A percentile compares a stretch with the other conserved stretches of the same genome.
Conservation (phyloP, 2,329 filamentous ascomycete genomes). For the Teratosphaeria gauchensis region DNA sequence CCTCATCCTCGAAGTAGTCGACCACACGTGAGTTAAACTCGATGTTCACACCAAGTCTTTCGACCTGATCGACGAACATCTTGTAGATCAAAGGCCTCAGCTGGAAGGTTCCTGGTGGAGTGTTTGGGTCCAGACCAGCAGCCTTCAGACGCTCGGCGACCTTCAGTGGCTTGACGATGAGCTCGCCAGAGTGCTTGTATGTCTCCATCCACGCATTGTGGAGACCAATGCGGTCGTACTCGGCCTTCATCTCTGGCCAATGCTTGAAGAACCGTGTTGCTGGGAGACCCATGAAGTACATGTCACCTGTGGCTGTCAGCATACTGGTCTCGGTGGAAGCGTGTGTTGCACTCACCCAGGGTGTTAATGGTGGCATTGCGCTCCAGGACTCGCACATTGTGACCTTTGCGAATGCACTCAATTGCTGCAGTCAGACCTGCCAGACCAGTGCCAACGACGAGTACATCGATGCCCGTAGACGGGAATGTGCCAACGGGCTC, state of each 20-base stretch:
- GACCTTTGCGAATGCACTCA: conserved; percentile 24
- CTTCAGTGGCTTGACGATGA: conserved; percentile 39
- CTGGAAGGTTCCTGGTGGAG: conserved; percentile 46
- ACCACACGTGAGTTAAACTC: conserved; percentile 34
- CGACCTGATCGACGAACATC: conserved; percentile 44
- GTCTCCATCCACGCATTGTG: conserved; percentile 48
- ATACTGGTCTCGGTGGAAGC: background rate
- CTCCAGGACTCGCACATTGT: conserved; percentile 23
- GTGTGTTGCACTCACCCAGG: conserved; percentile 30
- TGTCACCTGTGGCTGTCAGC: conserved; percentile 37
- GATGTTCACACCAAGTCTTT: conserved; percentile 34
- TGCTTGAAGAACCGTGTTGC: conserved; percentile 47
- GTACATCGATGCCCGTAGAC: conserved; percentile 22
- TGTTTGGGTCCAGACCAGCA: conserved; percentile 36
- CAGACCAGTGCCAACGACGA: conserved; percentile 23
- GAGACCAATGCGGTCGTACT: conserved; percentile 44
- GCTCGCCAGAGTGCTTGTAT: conserved; percentile 44
- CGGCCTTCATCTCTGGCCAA: conserved; percentile 43
- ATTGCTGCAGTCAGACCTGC: conserved; percentile 23
- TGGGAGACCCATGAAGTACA: conserved; percentile 51
- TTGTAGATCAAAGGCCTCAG: conserved; percentile 48
- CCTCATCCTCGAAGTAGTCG: conserved; percentile 29
- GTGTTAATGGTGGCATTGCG: conserved; percentile 41
- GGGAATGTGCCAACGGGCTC: conserved; percentile 46
- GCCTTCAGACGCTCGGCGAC: conserved; percentile 42